These are phyloP conservation scores for Colletotrichum salicis DNA, from an alignment of 2,329 filamentous ascomycete genomes.

Conservation along the genomic window DNA sequence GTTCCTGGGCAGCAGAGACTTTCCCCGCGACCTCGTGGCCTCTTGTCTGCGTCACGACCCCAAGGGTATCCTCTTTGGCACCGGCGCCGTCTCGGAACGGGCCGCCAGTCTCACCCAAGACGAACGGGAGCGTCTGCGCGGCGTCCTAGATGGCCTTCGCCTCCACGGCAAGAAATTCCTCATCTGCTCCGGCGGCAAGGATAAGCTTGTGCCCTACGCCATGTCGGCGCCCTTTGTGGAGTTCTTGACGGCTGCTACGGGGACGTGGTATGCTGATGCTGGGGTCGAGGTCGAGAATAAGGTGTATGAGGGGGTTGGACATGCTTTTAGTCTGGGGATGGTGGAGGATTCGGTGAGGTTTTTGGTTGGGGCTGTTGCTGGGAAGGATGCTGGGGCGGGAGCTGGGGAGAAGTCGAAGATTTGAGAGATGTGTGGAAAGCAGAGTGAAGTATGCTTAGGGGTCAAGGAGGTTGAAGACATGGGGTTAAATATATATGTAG, in stretches of 20 bases:
- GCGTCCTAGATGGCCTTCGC: conserved; percentile 55
- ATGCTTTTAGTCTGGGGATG: conserved; percentile 77
- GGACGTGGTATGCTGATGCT: conserved; percentile 65
- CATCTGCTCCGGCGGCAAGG: conserved; percentile 71
- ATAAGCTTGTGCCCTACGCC: conserved; percentile 78
- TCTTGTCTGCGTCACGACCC: conserved; percentile 77
- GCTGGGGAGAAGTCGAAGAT: conserved; percentile 44
- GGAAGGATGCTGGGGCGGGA: conserved; percentile 39
- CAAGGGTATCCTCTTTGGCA: conserved; percentile 75
- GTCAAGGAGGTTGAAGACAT: background rate
- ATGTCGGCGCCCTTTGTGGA: conserved; percentile 69
- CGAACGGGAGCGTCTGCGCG: conserved; percentile 56
- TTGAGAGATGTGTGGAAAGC: conserved; percentile 8
- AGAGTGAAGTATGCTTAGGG: background rate
- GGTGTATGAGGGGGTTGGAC: conserved; percentile 75
- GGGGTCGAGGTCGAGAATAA: conserved; percentile 70
- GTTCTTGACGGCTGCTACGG: conserved; percentile 67
- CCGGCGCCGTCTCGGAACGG: conserved; percentile 44
- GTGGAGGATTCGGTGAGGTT: conserved; percentile 72
- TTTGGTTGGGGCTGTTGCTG: conserved; percentile 60
- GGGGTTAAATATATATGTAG: too few relatives aligned
- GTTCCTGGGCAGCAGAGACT: conserved; percentile 82
- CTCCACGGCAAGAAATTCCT: conserved; percentile 73
- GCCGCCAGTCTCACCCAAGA: conserved; percentile 42
- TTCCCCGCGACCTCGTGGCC: conserved; percentile 75